Evolutionary conservation across 495 filamentous ascomycete species (phyloP), one percentile per base, ranked within the genome.

Genomic region (Penicillium manginii): DNA sequence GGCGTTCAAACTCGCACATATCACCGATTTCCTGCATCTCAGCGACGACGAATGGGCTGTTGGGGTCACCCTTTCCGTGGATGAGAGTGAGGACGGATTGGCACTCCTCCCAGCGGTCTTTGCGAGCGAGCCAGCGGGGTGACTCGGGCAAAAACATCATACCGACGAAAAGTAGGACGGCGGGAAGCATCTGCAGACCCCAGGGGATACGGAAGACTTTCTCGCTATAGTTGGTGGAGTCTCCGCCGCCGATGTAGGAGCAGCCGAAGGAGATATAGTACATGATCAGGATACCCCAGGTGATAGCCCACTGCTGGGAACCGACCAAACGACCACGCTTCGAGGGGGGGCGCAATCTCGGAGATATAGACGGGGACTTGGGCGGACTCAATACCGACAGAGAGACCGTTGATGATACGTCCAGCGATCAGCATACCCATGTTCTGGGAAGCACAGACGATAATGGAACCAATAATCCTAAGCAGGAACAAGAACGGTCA

Each of bases 221-320:
- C 7, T 77, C 64, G 62, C 73, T 78, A 45, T 78, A 71, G 61
- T 54, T 59, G 15, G 31, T 29, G 50, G 67, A 33, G 35, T 42
- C 53, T 21, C 60, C 45, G 11, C 63, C 70, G 1, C 78, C 61
- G 57, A 94, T 82, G 69, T 80, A 91, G 22, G 84, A 85, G 70
- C 81, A 87, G 14, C 90, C 91, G 54, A 90, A 94, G 56, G 84
- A 91, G 65, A 96, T 86, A 68, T 82, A 80, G 81, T 87, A 93
- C 89, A 93, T 92, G 70, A 92, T 91, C 47, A 92, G 57, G 56
- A 92, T 92, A 67, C 90, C 90, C 87, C 87, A 91, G 51, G 87
- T 91, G 59, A 93, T 91, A 46, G 89, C 85, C 88, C 89, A 91
- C 74, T 91, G 89, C 60, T 92, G 86, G 56, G 84, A 80, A 40